Evolutionary conservation across 2,329 filamentous ascomycete species (phyloP).

Genomic region (Aureobasidium sp.): DNA sequence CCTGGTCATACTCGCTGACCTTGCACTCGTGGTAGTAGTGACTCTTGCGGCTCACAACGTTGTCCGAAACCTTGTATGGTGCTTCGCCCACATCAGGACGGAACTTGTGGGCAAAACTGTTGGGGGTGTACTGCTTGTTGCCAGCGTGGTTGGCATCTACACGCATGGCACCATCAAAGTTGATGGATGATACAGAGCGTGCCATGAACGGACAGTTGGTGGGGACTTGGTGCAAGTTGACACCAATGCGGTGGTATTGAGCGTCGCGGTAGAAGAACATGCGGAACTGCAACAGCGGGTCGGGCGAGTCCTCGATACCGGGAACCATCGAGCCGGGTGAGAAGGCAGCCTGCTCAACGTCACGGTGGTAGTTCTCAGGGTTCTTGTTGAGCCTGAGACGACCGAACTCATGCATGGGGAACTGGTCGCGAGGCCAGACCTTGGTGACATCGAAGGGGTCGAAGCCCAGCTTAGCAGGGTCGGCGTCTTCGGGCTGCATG

Average conservation of each 20-base stretch:
- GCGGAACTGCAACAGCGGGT: conserved; percentile 43
- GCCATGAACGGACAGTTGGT: conserved; percentile 45
- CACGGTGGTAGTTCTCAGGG: conserved; percentile 45
- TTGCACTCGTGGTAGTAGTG: conserved; percentile 51
- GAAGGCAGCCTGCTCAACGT: conserved; percentile 48
- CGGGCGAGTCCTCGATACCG: conserved; percentile 43
- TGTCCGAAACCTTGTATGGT: conserved; percentile 44
- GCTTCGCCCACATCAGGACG: conserved; percentile 45
- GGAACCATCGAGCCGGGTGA: conserved; percentile 46
- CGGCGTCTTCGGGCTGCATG: conserved; percentile 41
- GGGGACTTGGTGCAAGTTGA: conserved; percentile 47
- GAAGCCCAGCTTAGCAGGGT: conserved; percentile 44
- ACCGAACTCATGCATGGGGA: conserved; percentile 45
- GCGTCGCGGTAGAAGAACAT: conserved; percentile 33
- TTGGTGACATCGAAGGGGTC: conserved; percentile 50
- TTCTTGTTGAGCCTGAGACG: conserved; percentile 48
- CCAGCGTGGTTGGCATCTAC: conserved; percentile 41
- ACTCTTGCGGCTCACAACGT: conserved; percentile 44
- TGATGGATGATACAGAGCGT: conserved; percentile 38
- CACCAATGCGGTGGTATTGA: conserved; percentile 46
- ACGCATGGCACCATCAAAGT: conserved; percentile 45
- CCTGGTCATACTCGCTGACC: conserved; percentile 46
- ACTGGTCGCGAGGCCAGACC: conserved; percentile 43
- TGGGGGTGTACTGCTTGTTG: conserved; percentile 47
- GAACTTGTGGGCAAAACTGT: conserved; percentile 47